Base-by-base conservation (phyloP, 306 rosid genomes). In the Acacia crassicarpa region DNA sequence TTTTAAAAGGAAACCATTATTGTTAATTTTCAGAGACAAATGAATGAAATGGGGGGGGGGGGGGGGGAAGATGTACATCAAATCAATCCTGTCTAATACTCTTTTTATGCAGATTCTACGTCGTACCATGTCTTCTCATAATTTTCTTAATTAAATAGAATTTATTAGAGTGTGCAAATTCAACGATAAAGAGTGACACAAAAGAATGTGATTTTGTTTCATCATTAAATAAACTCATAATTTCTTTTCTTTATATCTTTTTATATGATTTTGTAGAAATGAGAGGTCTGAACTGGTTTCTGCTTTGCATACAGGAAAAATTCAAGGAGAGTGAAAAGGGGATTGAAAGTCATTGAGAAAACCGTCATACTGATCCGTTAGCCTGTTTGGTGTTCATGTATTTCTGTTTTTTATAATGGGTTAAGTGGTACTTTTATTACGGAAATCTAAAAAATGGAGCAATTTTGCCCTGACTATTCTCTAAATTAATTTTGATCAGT, bases 351-450 rank as follows among this genome's bases (percentile, higher is more conserved):
- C 54, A 48, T 13, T 2, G 54, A 16, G 59, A 53, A 53, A 19
- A 53, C n/a, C 59, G 20, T 2, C 62, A 2, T 2, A 2, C 12
- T 56, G 77, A 8, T 32, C 77, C 71, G 30, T 62, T 38, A 32
- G 40, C 73, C 30, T 46, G 8, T n/a, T 2, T 8, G 12, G 25
- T 56, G 62, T 56, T 56, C 27, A 56, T 56, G 11, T 20, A 65
- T 65, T 49, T 66, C 35, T 32, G 30, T 0, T 35, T 33, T 35
- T 35, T 35, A 35, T 35, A 35, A 35, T 35, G 40, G 40, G 7
- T 35, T 35, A 0, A 35, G 1, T 1, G 0, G 40, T 35, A 35
- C 0, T 35, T 35, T 35, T 35, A 0, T 5, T 1, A 0, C 0
- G 1, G 4, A 35, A 35, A 7, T 35, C 0, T 35, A 33, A 33